Conservation (phyloP, 2,329 filamentous ascomycete genomes). For the Pezicula carpinea region DNA sequence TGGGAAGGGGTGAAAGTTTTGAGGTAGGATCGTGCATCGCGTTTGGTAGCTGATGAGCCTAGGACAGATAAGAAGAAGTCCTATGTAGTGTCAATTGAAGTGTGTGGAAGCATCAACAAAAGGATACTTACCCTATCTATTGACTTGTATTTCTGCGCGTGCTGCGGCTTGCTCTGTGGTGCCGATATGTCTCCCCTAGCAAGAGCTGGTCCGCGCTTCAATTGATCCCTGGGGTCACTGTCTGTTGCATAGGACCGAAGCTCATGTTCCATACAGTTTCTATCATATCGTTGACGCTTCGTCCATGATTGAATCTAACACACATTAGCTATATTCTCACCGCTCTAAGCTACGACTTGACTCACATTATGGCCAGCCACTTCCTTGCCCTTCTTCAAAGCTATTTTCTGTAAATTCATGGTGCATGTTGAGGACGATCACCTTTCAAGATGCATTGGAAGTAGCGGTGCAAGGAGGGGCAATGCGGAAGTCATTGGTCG, state of each 20-base stretch:
- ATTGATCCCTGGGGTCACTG: constrained; percentile 13
- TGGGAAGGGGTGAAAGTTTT: constrained; percentile 66
- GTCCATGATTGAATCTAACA: constrained; percentile 23
- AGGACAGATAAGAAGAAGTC: constrained; percentile 85
- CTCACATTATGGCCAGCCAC: constrained; percentile 29
- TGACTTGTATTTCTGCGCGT: constrained; percentile 42
- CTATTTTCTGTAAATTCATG: constrained; percentile 27
- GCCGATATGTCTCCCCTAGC: constrained; percentile 24
- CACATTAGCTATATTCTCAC: constrained; percentile 12
- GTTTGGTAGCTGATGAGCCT: constrained; percentile 83
- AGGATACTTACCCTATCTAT: constrained; percentile 40
- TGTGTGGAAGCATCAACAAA: neutral
- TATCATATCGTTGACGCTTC: constrained; percentile 10
- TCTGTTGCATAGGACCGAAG: constrained; percentile 11
- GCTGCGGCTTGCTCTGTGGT: constrained; percentile 28
- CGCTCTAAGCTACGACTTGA: constrained; percentile 8
- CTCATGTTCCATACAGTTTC: constrained; percentile 4
- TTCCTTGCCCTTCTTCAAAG: constrained; percentile 28
- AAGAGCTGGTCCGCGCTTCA: constrained; percentile 18
- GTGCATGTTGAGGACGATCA: constrained; percentile 23
- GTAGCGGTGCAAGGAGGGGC: neutral
- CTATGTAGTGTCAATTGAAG: constrained; percentile 36
- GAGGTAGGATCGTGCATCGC: constrained; percentile 88
- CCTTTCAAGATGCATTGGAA: constrained; percentile 9
- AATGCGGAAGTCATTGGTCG: neutral